Conservation (phyloP, 257 asterid species). For the Lycium ferocissimum region DNA sequence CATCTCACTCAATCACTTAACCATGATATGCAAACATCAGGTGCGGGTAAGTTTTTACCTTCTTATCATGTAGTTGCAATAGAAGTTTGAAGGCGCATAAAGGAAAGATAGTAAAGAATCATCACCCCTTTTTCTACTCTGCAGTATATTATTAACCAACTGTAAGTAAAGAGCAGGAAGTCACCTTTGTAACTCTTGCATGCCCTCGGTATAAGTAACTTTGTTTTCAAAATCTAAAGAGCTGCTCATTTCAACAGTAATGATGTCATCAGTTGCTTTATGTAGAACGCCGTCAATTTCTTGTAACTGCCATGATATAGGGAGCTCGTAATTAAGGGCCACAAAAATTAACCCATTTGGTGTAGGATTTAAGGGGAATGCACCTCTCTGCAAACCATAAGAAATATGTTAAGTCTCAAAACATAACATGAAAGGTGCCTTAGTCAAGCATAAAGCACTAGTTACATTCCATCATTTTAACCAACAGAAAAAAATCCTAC, state of each 20-base stretch:
- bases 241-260: slow-evolving; percentile 71
- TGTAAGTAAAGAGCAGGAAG: slow-evolving; percentile 6
- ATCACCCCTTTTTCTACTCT: neutral
- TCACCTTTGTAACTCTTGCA: slow-evolving; percentile 85
- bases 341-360: slow-evolving; percentile 79
- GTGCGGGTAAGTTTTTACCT: neutral
- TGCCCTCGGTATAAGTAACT: slow-evolving; percentile 63
- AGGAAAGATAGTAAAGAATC: neutral
- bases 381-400: slow-evolving; percentile 83
- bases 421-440: neutral
- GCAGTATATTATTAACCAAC: neutral
- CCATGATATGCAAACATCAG: neutral
- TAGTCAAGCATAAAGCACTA: neutral
- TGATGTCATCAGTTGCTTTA: slow-evolving; percentile 96
- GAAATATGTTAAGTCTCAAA: slow-evolving; percentile 7
- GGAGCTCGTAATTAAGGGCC: slow-evolving; percentile 75
- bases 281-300: slow-evolving; percentile 85
- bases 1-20: neutral
- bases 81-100: neutral
- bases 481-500: neutral
- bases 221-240: slow-evolving; percentile 53
- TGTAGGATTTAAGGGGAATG: slow-evolving; percentile 82
- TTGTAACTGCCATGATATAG: slow-evolving; percentile 74
- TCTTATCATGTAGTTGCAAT: neutral
- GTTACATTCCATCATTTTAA: slow-evolving; percentile 5